These are phyloP conservation scores for Apodospora peruviana DNA, from an alignment of 495 filamentous ascomycete species.

Conservation along the genomic window DNA sequence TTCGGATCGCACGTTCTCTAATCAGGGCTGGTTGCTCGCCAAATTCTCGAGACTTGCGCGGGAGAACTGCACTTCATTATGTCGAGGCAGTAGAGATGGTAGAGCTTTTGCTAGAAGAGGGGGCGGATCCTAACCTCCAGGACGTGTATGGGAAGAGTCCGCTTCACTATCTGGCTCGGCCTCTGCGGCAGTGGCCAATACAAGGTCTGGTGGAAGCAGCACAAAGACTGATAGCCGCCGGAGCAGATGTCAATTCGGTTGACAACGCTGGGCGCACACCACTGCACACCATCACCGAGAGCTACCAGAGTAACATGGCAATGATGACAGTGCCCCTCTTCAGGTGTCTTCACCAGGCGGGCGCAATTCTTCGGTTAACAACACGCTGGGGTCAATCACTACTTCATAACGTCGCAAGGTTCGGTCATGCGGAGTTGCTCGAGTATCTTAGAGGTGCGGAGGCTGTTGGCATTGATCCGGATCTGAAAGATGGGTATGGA, in stretches of 20 bases:
- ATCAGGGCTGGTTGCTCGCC: neutral
- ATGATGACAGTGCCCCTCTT: neutral
- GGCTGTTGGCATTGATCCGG: neutral
- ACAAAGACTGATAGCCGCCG: neutral
- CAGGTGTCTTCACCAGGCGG: neutral
- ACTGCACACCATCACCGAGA: too few relatives aligned
- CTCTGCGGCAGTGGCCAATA: neutral
- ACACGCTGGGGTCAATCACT: neutral
- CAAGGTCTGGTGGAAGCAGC: neutral
- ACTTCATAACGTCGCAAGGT: neutral
- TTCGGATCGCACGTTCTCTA: neutral
- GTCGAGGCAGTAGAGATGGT: neutral
- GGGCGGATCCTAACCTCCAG: neutral
- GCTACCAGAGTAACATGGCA: neutral
- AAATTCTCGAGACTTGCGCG: neutral
- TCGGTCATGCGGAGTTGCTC: neutral
- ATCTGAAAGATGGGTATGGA: neutral
- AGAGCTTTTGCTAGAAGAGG: neutral
- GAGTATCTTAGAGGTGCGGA: neutral
- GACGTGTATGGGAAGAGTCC: neutral
- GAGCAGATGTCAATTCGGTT: neutral
- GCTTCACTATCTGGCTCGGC: neutral
- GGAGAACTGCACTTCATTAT: neutral
- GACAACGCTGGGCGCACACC: neutral
- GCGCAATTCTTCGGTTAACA: neutral